Base-by-base conservation (phyloP, 139 green algal genomes). In the Axilococcus clingmanii region DNA sequence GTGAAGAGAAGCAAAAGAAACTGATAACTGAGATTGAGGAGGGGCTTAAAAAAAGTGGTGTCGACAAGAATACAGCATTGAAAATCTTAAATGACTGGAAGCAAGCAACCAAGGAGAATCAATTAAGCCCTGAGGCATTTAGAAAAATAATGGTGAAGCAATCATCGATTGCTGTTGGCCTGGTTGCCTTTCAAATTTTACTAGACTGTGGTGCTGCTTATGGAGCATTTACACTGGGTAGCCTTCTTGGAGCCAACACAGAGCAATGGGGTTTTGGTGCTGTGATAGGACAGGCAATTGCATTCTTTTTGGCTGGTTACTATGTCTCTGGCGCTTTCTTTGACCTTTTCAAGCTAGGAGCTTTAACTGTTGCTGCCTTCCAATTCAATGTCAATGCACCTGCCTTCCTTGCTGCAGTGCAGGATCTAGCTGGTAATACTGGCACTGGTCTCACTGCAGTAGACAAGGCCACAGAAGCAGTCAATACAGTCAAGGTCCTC, bases 301-400 rank as follows among this genome's bases (percentile, higher is more conserved):
- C 66, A 1, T 75, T 64, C 40, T 50, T 66, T 32, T 27, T 74
- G 24, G 52, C 42, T 17, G 44, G 48, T 5, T 77, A 76, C 37
- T 72, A 64, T 25, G 60, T 51, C 5, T 65, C 43, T 43, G 63
- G 67, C 35, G 66, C 65, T 4, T 14, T 78, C 3, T 65, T 78
- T 15, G 70, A 78, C 36, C 34, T 72, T 3, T 78, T 78, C 41
- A 75, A 63, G 27, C 46, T 78, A 17, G 67, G 69, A 19, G 55
- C 58, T 3, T 29, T 74, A 24, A 19, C 52, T 29, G 27, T 49
- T 8, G 42, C 66, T 7, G 51, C 37, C n/a, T 30, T 63, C n/a
- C 49, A 78, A 22, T 78, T 72, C 55, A 62, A 55, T 52, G 59
- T 69, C 4, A 74, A 74, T 33, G 40, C 62, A 35, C 55, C 52